Evolutionary conservation across 352 stramenopile species (phyloP).

Genomic region (Phytophthora melonis): DNA sequence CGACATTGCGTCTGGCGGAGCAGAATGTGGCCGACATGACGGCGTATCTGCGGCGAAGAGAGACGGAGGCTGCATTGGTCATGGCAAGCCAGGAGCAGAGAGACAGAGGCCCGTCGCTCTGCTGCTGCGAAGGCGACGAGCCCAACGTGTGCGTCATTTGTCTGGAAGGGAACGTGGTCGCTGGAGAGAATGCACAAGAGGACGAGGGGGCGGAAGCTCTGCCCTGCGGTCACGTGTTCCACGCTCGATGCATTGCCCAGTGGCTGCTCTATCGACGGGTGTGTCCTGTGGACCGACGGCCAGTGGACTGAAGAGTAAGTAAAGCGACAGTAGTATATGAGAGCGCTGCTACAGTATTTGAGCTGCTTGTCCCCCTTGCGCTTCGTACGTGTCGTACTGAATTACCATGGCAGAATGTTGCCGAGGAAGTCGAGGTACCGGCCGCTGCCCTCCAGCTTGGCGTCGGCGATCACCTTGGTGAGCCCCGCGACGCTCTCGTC

Average conservation of each 20-base stretch:
- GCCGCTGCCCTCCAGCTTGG: constrained; percentile 40
- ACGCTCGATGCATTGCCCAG: constrained; percentile 41
- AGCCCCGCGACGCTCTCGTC: constrained; percentile 40
- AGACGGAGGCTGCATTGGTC: constrained; percentile 8
- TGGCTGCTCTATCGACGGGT: constrained; percentile 45
- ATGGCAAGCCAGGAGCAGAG: neutral
- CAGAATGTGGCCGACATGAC: constrained; percentile 42
- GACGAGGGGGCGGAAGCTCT: constrained; percentile 28
- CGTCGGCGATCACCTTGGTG: constrained; percentile 34
- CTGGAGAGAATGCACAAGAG: neutral
- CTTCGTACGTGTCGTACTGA: neutral
- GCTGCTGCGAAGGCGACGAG: neutral
- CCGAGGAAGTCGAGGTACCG: constrained; percentile 46
- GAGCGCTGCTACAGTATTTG: neutral
- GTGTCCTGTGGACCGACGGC: constrained; percentile 47
- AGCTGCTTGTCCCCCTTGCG: neutral
- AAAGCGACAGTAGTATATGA: neutral
- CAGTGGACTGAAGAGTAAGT: constrained; percentile 29
- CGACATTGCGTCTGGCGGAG: constrained; percentile 39
- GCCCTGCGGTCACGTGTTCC: constrained; percentile 54
- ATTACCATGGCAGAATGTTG: constrained; percentile 12
- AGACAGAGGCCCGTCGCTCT: too few species aligned
- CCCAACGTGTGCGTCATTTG: constrained; percentile 48
- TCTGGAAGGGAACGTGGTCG: constrained; percentile 25
- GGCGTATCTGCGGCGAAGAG: constrained; percentile 25